These are phyloP conservation scores for Pseudogymnoascus sp. DNA, from an alignment of 2,329 filamentous ascomycete genomes.

Conservation along the genomic window DNA sequence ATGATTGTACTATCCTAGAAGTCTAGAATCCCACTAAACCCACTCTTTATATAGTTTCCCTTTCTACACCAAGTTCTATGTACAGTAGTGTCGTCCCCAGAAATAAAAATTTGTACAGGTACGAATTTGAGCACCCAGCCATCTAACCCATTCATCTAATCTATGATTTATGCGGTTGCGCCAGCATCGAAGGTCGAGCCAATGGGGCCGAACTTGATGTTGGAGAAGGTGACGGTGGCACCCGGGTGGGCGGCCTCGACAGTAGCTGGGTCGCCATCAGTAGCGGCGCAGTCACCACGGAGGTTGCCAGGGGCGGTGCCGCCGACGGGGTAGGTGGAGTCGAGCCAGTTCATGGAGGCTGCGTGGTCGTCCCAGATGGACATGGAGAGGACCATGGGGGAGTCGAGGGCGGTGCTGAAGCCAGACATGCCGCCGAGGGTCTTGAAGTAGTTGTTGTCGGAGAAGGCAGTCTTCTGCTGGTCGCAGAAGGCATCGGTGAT, in stretches of 20 bases:
- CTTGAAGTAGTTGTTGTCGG: conserved; percentile 43
- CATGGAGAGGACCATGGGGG: conserved; percentile 58
- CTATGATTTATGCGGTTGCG: background rate
- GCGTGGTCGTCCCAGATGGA: conserved; percentile 46
- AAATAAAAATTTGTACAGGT: conserved; percentile 9
- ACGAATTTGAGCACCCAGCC: background rate
- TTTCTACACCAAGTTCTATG: background rate
- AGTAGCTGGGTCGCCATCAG: conserved; percentile 41
- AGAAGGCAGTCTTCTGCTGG: conserved; percentile 44
- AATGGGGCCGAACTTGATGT: conserved; percentile 10
- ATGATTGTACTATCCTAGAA: conserved; percentile 6
- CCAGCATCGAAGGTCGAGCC: conserved; percentile 6
- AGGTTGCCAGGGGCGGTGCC: conserved; percentile 37
- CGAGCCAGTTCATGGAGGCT: conserved; percentile 65
- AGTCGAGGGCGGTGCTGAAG: conserved; percentile 45
- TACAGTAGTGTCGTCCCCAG: conserved; percentile 1
- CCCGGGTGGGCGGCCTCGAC: conserved; percentile 40
- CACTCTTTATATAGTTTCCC: background rate
- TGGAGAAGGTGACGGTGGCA: conserved; percentile 30
- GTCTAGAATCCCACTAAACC: background rate
- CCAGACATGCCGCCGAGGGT: conserved; percentile 44
- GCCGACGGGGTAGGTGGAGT: conserved; percentile 52
- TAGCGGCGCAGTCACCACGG: conserved; percentile 45
- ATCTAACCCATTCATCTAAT: background rate
- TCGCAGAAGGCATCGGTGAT: conserved; percentile 50